Base-by-base conservation (phyloP, 306 rosid species). In the Quercus gilva region DNA sequence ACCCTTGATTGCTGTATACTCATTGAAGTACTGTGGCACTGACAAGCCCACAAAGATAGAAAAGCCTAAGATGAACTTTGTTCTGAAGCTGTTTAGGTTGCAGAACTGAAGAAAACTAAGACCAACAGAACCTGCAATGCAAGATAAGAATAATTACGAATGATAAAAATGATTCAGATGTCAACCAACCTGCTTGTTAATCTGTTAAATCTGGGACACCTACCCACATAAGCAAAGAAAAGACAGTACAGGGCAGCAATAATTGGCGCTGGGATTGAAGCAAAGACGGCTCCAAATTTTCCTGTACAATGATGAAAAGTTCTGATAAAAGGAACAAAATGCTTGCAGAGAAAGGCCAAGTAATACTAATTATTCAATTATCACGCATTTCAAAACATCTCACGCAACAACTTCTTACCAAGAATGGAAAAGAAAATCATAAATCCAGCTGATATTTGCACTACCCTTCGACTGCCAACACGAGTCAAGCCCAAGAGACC, bases 371-470 rank as follows among this genome's bases (percentile, higher is more conserved):
- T 72, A 51, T 21, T 51, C 26, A 73, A 73, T 28, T 73, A 10
- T 55, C 45, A 68, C 41, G 25, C 52, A 58, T 25, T 31, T 64
- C n/a, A 76, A 5, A 12, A 73, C 13, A 52, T 29, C 31, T 67
- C 80, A 26, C 35, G 10, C 28, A 55, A 78, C 28, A 76, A 43
- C 78, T 28, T 77, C 90, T 85, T 74, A 91, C 99, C 99, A 10
- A 96, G 93, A 82, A 96, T 90, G 60, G 99, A 93, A 88, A 96
- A 96, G 90, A 96, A 96, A 79, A 96, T 91, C 99, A 96, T 96
- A 84, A 96, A 96, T 29, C 98, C 99, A 21, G 99, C 99, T 17
- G 99, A 89, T 83, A 96, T 96, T 76, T 96, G 99, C 69, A 96
- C 99, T 55, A 96, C 99, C 85, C 99, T 88, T 82, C 98, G 80